Evolutionary conservation across 768 basidiomycete genomes (phyloP), one percentile per base, ranked within the genome.

Genomic region (Panellus pusillus): DNA sequence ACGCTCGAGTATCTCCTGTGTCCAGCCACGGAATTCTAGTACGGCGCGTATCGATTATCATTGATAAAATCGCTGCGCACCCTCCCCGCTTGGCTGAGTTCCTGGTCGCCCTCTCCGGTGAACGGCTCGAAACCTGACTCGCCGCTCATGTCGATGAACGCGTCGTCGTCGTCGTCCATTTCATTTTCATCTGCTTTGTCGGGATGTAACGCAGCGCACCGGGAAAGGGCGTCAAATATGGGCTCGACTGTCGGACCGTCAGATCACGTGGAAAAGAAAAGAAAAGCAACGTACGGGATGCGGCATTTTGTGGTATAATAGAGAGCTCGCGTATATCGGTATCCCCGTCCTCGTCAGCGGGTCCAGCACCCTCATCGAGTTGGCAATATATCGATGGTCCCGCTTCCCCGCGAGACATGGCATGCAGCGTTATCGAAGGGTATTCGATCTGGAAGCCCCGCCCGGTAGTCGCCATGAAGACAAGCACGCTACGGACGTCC

Each of bases 371-470:
- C 55, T 92, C 91, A 61, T 97, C 94, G 11, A 98, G 80, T 61
- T 99, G 96, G 66, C 93, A 97, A 70, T 98, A 98, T 65, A 98
- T 80, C 11, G 83, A 87, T 3, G 90, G 84, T 0, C 75, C 77
- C 7, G 70, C 57, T 37, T 82, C 80, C 3, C 80, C 78, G 41
- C 93, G 86, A 1, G 93, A 91, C 48, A 95, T 80, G 20, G 96
- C 96, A 62, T 99, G 96, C 3, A 99, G 80, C 1, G 92, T 95
- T 65, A 99, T 89, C 7, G 86, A 75, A 12, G 91, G 93, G 68
- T 96, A 98, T 50, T 85, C 76, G 65, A 98, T 81, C 60, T 89
- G 83, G 70, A 97, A 86, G 9, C 92, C 93, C 38, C 75, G 74
- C 8, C 84, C 84, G 1, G 82, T 74, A 12, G 79, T 63, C 2